phyloP scores from a whole-genome alignment of 192 early-diverging fungal genomes.

The Umbelopsis vinacea region DNA sequence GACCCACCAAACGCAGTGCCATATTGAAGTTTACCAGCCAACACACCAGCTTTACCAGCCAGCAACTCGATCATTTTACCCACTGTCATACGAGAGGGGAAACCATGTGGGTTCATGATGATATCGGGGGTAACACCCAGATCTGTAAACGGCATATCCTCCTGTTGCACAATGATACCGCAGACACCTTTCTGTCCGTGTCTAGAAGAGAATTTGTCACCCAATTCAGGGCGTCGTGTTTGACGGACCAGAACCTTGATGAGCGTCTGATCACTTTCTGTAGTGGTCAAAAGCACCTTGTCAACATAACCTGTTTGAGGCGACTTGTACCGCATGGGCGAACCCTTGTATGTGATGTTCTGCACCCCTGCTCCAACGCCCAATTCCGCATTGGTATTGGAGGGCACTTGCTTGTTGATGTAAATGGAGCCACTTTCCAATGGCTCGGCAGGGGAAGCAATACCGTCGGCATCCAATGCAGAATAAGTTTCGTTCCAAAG shows the following conservation, averaged over 20 bases:
- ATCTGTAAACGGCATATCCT: constrained; percentile 97
- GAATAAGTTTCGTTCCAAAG: constrained; percentile 59
- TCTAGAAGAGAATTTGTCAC: constrained; percentile 97
- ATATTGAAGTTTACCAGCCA: constrained; percentile 92
- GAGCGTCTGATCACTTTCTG: constrained; percentile 89
- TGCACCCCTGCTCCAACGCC: constrained; percentile 57
- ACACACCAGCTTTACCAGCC: constrained; percentile 93
- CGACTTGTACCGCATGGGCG: constrained; percentile 88
- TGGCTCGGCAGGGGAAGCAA: constrained; percentile 83
- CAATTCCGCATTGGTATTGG: constrained; percentile 67
- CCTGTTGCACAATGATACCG: constrained; percentile 95
- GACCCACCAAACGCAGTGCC: constrained; percentile 95
- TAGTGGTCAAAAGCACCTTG: constrained; percentile 91
- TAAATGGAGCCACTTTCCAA: constrained; percentile 72
- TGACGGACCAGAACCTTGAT: constrained; percentile 91
- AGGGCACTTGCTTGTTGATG: constrained; percentile 89
- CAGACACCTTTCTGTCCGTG: constrained; percentile 98
- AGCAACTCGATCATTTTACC: constrained; percentile 99
- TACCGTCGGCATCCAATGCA: constrained; percentile 86
- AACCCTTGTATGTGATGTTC: constrained; percentile 62
- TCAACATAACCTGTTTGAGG: constrained; percentile 90
- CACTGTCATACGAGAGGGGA: constrained; percentile 98
- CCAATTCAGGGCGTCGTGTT: constrained; percentile 93
- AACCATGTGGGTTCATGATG: constrained; percentile 99
- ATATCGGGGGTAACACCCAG: constrained; percentile 91